Evolutionary conservation across 1,284 basidiomycete genomes (phyloP), one percentile per base, ranked within the genome.

Genomic region (Tetrapyrgos nigripes): DNA sequence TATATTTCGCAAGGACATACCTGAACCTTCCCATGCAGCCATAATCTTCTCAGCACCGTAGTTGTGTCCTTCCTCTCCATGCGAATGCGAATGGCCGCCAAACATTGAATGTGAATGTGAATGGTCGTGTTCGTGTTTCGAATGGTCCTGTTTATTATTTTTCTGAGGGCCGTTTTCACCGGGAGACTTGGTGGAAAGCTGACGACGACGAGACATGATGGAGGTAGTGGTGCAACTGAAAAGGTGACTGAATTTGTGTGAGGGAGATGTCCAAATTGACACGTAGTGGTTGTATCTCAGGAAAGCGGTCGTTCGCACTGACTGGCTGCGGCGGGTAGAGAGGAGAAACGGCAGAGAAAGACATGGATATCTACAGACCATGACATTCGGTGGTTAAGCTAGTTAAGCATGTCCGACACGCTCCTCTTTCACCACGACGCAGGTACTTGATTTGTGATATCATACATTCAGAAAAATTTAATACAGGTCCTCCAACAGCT

Each of bases 31-130:
- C 58, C 90, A 76, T 5, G 86, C 89, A 57, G 89, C 82, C 58
- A 94, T 83, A 56, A 95, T 83, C 71, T 87, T 82, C 66, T 91
- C 89, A 24, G 89, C 86, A 44, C 85, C 83, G 64, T 89, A 85
- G n/a, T 77, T 77, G 62, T 90, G 85, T 28, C 81, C 85, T 50
- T 88, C 82, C 58, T 89, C 85, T 26, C 76, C 80, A 68, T 91
- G 88, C 43, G 84, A 83, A 69, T 93, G 91, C 9, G 83, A 82
- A 66, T 91, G 88, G 1, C 72, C 70, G 47, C 81, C 75, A 60
- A 88, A 84, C 62, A 87, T 68, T 29, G 82, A 81, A 62, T 84
- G 84, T 10, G 81, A 83, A 61, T 84, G 84, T 0, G 76, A 62
- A 55, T 80, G 76, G 2, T 51, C 48, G 47, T 61, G 37, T 21